Evolutionary conservation across 2,329 filamentous ascomycete genomes (phyloP), one percentile per base, ranked within the genome.

Genomic region (Alternaria triticina): DNA sequence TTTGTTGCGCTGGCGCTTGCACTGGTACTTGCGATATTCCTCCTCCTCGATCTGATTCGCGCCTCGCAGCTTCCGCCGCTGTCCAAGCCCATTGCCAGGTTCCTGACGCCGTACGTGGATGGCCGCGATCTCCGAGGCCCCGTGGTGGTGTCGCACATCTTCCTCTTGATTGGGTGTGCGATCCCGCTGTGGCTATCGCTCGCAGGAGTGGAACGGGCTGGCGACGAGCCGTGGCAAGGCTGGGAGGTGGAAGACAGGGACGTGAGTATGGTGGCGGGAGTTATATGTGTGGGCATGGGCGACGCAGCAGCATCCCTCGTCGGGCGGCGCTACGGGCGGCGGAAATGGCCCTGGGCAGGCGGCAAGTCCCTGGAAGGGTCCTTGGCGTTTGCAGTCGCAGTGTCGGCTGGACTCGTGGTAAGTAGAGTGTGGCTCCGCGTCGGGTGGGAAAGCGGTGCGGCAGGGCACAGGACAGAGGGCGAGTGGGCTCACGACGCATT

Each of bases 261-360:
- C 71, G 87, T 94, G 51, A 93, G 91, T 75, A 97, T 99, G 93
- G 88, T 97, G 5, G 89, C 93, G 5, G 96, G 96, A 17, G 91
- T 99, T 3, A 86, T 98, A 27, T 98, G 96, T 77, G 96, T 99
- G 3, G 96, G 96, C 1, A 89, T 99, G 79, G 96, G 96, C 43
- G 96, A 99, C 75, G 94, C 96, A 0, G 96, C 95, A 0, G 96
- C 96, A 1, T 96, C 92, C 13, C 85, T 99, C 2, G 90, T 98
- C 56, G 96, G 96, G 1, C 87, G 96, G 33, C 89, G 95, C 17
- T 97, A 90, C 77, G 96, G 96, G 4, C 89, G 89, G 27, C 86
- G 88, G 33, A 98, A 97, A 83, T 99, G 96, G 96, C 86, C 94
- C 23, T 99, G 96, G 96, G 92, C 93, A 13, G 96, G 96, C 5